Evolutionary conservation across 2,329 filamentous ascomycete species (phyloP), one percentile per base, ranked within the genome.

Genomic region (Epichloe uncinata): DNA sequence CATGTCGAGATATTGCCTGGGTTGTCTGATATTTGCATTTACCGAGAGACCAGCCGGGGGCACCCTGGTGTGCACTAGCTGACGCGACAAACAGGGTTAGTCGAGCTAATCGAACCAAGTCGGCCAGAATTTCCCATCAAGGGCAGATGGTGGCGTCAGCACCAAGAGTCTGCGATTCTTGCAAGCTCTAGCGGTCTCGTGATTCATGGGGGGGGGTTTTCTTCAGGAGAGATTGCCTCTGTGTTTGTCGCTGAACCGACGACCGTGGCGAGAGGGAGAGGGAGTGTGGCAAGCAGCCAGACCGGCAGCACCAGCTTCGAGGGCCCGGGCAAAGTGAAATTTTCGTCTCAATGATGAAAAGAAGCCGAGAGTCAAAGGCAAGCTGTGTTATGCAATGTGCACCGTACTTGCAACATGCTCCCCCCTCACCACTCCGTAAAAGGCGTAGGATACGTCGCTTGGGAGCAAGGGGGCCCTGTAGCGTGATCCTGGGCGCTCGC

Each of bases 21-120:
- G 13, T 36, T 33, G 36, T 16, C 37, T 35, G 46, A 6, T 33
- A 34, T 48, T 50, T 50, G 47, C 50, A 53, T 51, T 52, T 50
- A 48, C 47, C 50, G 47, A 50, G 37, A 43, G 44, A 36, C 46
- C 30, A 50, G 44, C 47, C 50, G n/a, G n/a, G 47, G 45, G 30
- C 11, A 34, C 26, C 40, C 46, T 36, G 45, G 34, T 38, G 35
- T 42, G 41, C 45, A 42, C 35, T 26, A 35, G 13, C 5, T 26
- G n/a, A 15, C 45, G 11, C 37, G 26, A 48, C 45, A 16, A 42
- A 33, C 26, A 33, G 16, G 26, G 26, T 30, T 33, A 50, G 18
- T 13, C 42, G n/a, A 41, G 33, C 42, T 26, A 40, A 34, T 15
- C 13, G 34, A 38, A 15, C 13, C 6, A 46, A n/a, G 33, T 33